Conservation (phyloP, 306 rosid genomes). For the Medicago truncatula region DNA sequence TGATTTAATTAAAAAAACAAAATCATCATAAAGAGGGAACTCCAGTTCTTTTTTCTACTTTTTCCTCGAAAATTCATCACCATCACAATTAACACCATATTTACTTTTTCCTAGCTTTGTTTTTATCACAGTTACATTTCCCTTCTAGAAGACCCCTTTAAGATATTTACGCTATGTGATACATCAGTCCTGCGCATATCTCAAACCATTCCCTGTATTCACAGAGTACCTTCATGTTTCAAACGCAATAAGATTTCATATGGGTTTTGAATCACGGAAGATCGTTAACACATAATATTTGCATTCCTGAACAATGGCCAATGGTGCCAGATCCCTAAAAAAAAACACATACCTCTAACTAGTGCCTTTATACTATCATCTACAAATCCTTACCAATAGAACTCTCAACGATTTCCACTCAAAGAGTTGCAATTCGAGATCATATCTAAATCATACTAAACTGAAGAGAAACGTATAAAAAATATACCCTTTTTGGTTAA, state of each 20-base stretch:
- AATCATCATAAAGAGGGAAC: too few species aligned
- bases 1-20: too few species aligned
- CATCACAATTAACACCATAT: too few species aligned
- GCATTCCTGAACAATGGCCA: background rate
- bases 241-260: background rate
- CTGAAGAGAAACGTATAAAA: conserved; percentile 8
- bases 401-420: background rate
- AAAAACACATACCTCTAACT: background rate
- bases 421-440: background rate
- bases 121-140: too few species aligned
- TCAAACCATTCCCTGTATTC: background rate
- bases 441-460: background rate
- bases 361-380: background rate
- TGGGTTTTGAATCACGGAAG: background rate
- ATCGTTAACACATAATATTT: background rate
- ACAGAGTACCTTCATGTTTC: background rate
- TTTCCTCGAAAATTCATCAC: too few species aligned
- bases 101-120: too few species aligned
- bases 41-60: too few species aligned
- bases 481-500: conserved; percentile 1
- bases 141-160: too few species aligned
- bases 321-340: background rate
- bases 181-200: too few species aligned
- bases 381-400: background rate
- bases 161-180: too few species aligned